Conservation (phyloP, 768 basidiomycete species). For the Boletus rubescentipes region DNA sequence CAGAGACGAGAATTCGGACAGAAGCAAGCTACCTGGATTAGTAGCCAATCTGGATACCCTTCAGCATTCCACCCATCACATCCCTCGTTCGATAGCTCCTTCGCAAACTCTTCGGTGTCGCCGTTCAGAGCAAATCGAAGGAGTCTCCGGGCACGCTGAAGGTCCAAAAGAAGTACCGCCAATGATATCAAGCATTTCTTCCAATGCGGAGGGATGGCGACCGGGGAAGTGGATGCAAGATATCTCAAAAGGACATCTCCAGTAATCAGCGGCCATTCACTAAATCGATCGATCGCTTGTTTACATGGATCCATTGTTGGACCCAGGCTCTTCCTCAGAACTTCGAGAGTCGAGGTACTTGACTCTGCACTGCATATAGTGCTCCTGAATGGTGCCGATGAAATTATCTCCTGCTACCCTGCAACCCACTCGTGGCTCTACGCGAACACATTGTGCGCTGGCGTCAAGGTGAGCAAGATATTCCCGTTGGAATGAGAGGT, state of each 20-base stretch:
- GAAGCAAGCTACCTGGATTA: constrained; percentile 39
- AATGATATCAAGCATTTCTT: constrained; percentile 24
- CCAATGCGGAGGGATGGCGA: constrained; percentile 25
- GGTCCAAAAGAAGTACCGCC: constrained; percentile 25
- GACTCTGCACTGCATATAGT: neutral
- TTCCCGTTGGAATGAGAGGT: too few relatives aligned
- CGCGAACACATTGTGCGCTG: too few relatives aligned
- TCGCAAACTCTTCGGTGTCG: neutral
- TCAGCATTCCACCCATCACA: constrained; percentile 12
- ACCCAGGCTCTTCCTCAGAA: constrained; percentile 5
- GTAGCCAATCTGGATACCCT: constrained; percentile 38
- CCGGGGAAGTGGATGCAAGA: neutral
- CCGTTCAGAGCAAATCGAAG: neutral
- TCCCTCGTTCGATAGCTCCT: neutral
- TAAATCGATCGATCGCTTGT: neutral
- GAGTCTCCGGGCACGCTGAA: neutral
- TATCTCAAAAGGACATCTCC: neutral
- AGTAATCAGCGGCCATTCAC: constrained; percentile 32
- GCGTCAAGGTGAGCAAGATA: too few relatives aligned
- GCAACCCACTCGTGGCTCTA: too few relatives aligned
- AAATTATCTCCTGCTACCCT: too few relatives aligned
- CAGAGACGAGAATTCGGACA: too few relatives aligned
- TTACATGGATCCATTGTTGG: neutral
- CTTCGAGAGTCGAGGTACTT: neutral
- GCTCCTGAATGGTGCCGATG: neutral